A percentile compares a stretch with the other conserved stretches of the same genome.
Evolutionary conservation across 495 filamentous ascomycete genomes (phyloP).

Genomic region (Schizothecium vesticola): DNA sequence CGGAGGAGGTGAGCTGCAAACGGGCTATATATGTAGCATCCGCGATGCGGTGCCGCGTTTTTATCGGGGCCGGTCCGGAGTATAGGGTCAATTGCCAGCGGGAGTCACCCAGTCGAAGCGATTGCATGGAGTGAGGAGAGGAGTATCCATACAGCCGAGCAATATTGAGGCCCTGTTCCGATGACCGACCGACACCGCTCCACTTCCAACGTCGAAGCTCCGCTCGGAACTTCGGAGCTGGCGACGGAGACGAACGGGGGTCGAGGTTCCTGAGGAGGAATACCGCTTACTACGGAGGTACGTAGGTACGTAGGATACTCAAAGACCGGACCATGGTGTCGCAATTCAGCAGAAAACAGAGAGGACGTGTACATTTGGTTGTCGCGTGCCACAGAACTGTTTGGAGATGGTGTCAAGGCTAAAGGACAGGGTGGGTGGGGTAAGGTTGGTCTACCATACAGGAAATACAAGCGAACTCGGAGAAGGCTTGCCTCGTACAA

Average conservation of each 20-base stretch:
- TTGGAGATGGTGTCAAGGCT: neutral
- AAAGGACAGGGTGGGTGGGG: neutral
- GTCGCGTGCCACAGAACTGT: neutral
- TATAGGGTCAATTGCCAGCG: neutral
- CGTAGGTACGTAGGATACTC: no score
- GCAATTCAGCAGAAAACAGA: neutral
- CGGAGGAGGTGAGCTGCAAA: neutral
- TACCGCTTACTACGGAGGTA: no score
- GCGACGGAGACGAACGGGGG: neutral
- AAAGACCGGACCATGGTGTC: neutral
- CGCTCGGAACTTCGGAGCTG: neutral
- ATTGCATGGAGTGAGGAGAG: neutral
- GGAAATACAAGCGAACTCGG: neutral
- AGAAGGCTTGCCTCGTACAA: neutral
- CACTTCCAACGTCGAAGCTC: neutral
- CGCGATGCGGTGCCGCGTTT: neutral
- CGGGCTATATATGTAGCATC: conserved; percentile 10
- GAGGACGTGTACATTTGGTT: neutral
- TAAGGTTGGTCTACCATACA: neutral
- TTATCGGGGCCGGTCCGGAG: neutral
- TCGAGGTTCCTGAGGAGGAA: neutral
- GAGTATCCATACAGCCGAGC: neutral
- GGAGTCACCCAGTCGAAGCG: neutral
- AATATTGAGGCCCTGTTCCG: neutral
- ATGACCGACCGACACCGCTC: neutral